Percentiles rank a stretch among this genome's conserved stretches.
Conservation (phyloP, 2,329 filamentous ascomycete genomes). For the Juglanconis juglandina region DNA sequence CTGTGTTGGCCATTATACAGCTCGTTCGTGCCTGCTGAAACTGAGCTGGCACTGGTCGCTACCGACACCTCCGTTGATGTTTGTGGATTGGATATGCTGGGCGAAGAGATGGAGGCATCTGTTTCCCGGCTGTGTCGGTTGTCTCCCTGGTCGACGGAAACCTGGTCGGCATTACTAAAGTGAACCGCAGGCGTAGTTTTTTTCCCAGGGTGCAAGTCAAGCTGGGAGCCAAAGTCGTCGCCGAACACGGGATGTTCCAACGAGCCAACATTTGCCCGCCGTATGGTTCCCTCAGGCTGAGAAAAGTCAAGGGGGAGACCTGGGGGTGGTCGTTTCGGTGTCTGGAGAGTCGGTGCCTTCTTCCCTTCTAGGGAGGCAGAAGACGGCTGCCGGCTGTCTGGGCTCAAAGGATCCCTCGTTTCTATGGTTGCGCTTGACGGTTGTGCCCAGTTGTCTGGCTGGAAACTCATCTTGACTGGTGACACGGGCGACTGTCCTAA, state of each 20-base stretch:
- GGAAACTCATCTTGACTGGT: conserved; percentile 54
- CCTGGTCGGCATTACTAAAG: conserved; percentile 27
- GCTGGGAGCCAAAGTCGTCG: conserved; percentile 1
- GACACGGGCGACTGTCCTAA: conserved; percentile 53
- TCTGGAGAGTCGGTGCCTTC: conserved; percentile 32
- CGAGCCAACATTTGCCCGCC: conserved; percentile 4
- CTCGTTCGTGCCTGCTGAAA: conserved; percentile 48
- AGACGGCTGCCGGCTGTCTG: conserved; percentile 5
- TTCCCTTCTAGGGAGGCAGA: conserved; percentile 26
- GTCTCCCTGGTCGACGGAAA: conserved; percentile 33
- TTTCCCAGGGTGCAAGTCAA: conserved; percentile 26
- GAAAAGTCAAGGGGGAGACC: conserved; percentile 24
- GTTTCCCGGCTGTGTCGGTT: conserved; percentile 53
- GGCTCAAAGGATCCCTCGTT: conserved; percentile 20
- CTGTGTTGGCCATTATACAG: conserved; percentile 37
- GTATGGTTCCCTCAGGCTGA: conserved; percentile 12
- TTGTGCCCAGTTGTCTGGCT: conserved; percentile 49
- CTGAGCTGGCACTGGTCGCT: conserved; percentile 54
- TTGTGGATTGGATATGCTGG: conserved; percentile 47
- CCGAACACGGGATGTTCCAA: background rate
- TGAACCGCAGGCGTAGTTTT: background rate
- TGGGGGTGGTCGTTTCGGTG: conserved; percentile 38
- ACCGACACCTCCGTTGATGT: conserved; percentile 51
- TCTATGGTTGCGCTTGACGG: conserved; percentile 53
- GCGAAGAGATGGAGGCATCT: conserved; percentile 47